Percentiles rank a stretch among this genome's conserved stretches.
phyloP scores from a whole-genome alignment of 2,329 filamentous ascomycete genomes.

The Fusarium buharicum region DNA sequence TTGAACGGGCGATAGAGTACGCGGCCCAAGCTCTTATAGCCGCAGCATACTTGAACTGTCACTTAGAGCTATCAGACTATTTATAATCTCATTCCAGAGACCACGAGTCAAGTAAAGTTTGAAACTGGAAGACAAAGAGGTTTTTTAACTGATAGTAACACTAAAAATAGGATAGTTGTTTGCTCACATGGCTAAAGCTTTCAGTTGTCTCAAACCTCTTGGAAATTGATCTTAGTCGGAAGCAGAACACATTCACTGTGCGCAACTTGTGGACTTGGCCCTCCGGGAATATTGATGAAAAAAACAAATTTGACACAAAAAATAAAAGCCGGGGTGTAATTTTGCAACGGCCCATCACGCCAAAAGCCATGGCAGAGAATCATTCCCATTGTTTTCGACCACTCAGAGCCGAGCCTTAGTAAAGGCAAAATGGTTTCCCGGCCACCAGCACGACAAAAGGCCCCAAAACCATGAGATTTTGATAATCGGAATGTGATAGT shows the following conservation, averaged over 20 bases:
- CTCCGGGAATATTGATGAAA: too few relatives aligned
- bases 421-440: slow-evolving; percentile 2
- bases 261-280: too few relatives aligned
- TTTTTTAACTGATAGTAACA: background rate
- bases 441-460: slow-evolving; percentile 1
- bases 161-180: slow-evolving; percentile 17
- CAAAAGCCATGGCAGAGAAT: background rate
- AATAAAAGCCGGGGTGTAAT: too few relatives aligned
- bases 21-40: background rate
- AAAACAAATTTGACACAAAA: too few relatives aligned
- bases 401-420: background rate
- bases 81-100: slow-evolving; percentile 14
- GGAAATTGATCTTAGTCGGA: too few relatives aligned
- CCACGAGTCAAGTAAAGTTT: background rate
- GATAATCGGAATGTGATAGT: slow-evolving; percentile 24
- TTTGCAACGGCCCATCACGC: background rate
- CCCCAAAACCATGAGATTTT: background rate
- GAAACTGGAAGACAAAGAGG: background rate
- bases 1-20: slow-evolving; percentile 12
- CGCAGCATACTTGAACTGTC: background rate
- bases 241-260: too few relatives aligned
- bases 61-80: background rate
- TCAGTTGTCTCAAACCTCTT: too few relatives aligned
- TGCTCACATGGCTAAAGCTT: background rate
- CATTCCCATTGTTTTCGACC: background rate